These are phyloP conservation scores for Chaetoscypha palmicola DNA, from an alignment of 2,329 filamentous ascomycete genomes.

Conservation along the genomic window DNA sequence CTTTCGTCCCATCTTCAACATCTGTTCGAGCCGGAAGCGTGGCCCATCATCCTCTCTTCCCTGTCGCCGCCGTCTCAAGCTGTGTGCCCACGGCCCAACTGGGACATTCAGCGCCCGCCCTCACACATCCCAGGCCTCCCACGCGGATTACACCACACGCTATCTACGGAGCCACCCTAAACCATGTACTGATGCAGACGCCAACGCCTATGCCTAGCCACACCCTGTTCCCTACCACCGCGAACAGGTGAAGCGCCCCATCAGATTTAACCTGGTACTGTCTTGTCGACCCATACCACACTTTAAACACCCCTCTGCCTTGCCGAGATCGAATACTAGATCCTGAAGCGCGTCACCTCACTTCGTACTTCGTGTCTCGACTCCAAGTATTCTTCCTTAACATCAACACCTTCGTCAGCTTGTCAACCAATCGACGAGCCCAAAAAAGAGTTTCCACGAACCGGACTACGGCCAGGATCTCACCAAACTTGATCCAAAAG, in stretches of 20 bases:
- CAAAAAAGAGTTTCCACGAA: too few relatives aligned
- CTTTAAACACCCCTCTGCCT: constrained; percentile 12
- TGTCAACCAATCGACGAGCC: too few relatives aligned
- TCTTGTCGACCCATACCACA: constrained; percentile 15
- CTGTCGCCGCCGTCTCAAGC: background rate
- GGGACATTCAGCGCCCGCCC: background rate
- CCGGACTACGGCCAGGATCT: background rate
- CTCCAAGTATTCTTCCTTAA: constrained; percentile 1
- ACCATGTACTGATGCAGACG: constrained; percentile 1
- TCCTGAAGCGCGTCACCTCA: constrained; percentile 4
- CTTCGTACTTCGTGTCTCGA: background rate
- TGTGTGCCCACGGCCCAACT: background rate
- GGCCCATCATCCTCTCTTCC: background rate
- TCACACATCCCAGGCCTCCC: constrained; percentile 4
- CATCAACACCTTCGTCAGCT: background rate
- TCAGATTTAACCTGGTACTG: constrained; percentile 6
- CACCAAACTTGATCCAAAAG: background rate
- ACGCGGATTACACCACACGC: constrained; percentile 3
- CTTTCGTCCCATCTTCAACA: background rate
- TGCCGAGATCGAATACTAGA: background rate
- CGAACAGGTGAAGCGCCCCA: constrained; percentile 4
- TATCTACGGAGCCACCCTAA: background rate
- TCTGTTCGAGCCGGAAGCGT: background rate
- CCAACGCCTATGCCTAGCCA: constrained; percentile 6
- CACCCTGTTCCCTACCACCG: constrained; percentile 7